Evolutionary conservation across 139 green algal genomes (phyloP).

Genomic region (Diplosphaera chodatii): DNA sequence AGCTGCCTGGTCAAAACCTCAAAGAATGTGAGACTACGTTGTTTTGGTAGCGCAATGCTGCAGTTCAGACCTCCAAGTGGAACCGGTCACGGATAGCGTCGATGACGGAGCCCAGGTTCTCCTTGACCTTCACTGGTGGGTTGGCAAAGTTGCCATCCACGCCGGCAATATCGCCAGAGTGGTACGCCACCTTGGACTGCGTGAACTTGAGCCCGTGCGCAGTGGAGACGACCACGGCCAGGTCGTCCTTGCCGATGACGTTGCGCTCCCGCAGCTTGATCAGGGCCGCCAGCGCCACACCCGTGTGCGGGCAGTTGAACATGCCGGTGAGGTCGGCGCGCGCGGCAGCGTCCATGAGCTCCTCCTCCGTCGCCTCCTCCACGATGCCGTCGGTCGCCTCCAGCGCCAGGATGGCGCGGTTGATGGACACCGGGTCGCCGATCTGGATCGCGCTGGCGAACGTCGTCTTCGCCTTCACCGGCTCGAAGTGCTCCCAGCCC

Average conservation of each 20-base stretch:
- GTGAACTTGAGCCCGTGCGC: constrained; percentile 99
- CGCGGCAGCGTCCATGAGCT: constrained; percentile 98
- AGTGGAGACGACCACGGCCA: constrained; percentile 92
- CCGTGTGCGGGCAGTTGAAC: constrained; percentile 94
- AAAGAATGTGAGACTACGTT: too few species aligned
- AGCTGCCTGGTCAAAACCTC: too few species aligned
- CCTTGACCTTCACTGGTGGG: constrained; percentile 85
- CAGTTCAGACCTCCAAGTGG: not conserved
- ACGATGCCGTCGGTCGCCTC: constrained; percentile 88
- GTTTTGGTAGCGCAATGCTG: too few species aligned
- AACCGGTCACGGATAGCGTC: constrained; percentile 75
- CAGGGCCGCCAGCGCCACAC: constrained; percentile 91
- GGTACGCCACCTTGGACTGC: constrained; percentile 94
- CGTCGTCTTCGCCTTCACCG: constrained; percentile 90
- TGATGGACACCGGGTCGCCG: constrained; percentile 96
- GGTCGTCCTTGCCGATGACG: constrained; percentile 82
- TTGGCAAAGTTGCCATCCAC: constrained; percentile 80
- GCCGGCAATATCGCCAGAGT: constrained; percentile 72
- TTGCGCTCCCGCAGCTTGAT: constrained; percentile 86
- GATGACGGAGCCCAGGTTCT: constrained; percentile 92
- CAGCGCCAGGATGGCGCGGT: constrained; percentile 94
- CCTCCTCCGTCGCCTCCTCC: constrained; percentile 97
- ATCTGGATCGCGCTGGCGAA: constrained; percentile 99
- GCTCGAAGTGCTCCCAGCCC: constrained; percentile 73
- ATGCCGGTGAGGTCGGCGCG: constrained; percentile 92